phyloP scores from a whole-genome alignment of 2,329 filamentous ascomycete species.

The Aureobasidium uvarum region DNA sequence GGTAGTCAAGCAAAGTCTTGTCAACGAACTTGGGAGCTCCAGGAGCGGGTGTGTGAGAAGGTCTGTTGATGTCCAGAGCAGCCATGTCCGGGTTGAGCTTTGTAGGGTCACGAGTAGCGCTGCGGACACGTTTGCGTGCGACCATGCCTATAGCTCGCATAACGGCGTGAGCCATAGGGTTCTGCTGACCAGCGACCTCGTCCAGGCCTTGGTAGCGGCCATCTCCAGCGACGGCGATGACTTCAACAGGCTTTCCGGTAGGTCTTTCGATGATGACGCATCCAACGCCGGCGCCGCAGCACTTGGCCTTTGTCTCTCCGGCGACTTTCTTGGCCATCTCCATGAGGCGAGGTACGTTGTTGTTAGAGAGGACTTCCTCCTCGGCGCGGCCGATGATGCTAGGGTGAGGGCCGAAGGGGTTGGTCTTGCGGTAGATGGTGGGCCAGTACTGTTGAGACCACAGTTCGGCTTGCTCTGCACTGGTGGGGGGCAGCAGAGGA shows the following conservation, averaged over 20 bases:
- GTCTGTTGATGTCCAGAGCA: slow-evolving; percentile 33
- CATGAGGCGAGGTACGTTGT: slow-evolving; percentile 59
- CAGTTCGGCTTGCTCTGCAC: slow-evolving; percentile 67
- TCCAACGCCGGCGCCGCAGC: slow-evolving; percentile 67
- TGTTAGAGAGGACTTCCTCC: slow-evolving; percentile 58
- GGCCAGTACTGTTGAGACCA: slow-evolving; percentile 82
- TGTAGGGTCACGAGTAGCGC: slow-evolving; percentile 33
- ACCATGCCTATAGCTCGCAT: slow-evolving; percentile 82
- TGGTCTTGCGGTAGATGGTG: slow-evolving; percentile 80
- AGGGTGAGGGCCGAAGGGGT: slow-evolving; percentile 81
- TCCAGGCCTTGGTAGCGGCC: slow-evolving; percentile 57
- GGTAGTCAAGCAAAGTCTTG: slow-evolving; percentile 66
- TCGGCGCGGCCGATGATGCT: slow-evolving; percentile 68
- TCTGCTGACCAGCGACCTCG: slow-evolving; percentile 39
- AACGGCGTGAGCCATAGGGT: slow-evolving; percentile 74
- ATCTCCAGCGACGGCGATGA: slow-evolving; percentile 74
- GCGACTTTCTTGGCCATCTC: slow-evolving; percentile 66
- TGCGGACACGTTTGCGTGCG: slow-evolving; percentile 54
- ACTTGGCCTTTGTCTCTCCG: slow-evolving; percentile 55
- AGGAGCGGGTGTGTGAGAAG: slow-evolving; percentile 35
- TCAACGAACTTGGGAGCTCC: slow-evolving; percentile 35
- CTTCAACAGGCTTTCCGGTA: slow-evolving; percentile 45
- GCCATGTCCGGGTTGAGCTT: slow-evolving; percentile 37
- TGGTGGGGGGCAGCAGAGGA: slow-evolving; percentile 71
- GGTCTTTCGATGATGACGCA: slow-evolving; percentile 70